Evolutionary conservation across 257 asterid genomes (phyloP), one percentile per base, ranked within the genome.

Genomic region (Linderniella brevidens): DNA sequence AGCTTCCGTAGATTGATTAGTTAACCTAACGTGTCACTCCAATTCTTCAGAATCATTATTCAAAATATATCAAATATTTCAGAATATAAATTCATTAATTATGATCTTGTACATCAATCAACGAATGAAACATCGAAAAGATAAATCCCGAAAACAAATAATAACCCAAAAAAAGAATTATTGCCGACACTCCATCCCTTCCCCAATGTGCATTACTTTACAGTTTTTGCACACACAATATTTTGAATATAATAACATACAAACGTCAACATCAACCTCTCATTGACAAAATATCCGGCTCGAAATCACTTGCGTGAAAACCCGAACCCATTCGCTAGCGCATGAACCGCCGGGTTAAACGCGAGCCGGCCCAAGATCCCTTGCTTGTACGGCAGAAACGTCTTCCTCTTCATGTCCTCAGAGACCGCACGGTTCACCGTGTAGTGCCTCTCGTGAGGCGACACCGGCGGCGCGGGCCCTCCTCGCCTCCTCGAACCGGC

Each of bases 361-460:
- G 80, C 66, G 36, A 73, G 55, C 20, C 75, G 68, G 3, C 87
- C 83, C 56, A 80, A 36, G 48, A 77, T 77, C 11, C 92, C 87
- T 50, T 74, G 87, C 35, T 74, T 80, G 58, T 80, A 80, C 9
- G 93, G 93, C 75, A 80, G 56, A 62, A 71, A 74, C 4, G 87
- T 80, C 45, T 63, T 80, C 79, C 71, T 77, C 69, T 80, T 80
- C 65, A 77, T 20, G 52, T 80, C 81, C 38, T 75, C 72, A 0
- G 83, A 71, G 64, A 60, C 75, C 49, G 87, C 87, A 45, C 82
- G 64, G 63, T 80, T 80, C 41, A 58, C 29, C 4, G 69, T 74
- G 58, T 80, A 77, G 63, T 80, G 93, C 58, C 64, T 11, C 54
- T 80, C 93, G 45, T 80, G 92, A 17, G 87, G 75, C 18, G 92